A percentile compares a stretch with the other conserved stretches of the same genome.
These are phyloP conservation scores for Leucoagaricus sp. DNA, from an alignment of 1,284 basidiomycete genomes.

Conservation along the genomic window DNA sequence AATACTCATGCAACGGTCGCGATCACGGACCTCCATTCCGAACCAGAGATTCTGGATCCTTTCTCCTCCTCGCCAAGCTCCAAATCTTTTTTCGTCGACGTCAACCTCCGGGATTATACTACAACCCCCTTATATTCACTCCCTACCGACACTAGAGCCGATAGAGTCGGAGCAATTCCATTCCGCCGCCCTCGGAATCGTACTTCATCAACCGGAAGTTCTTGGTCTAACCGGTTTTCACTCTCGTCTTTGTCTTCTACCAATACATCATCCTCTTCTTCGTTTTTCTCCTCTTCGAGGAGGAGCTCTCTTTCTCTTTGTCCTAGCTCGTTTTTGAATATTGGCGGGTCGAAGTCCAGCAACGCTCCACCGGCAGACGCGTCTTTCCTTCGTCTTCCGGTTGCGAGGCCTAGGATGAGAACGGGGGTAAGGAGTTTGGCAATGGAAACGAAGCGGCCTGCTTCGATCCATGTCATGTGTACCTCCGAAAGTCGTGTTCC, in stretches of 20 bases:
- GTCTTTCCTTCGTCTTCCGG: conserved; percentile 11
- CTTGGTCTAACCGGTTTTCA: conserved; percentile 23
- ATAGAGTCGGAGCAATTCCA: conserved; percentile 33
- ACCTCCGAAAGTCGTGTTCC: background rate
- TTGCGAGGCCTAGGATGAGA: background rate
- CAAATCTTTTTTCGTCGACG: conserved; percentile 43
- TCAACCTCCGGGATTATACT: conserved; percentile 39
- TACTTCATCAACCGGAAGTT: conserved; percentile 27
- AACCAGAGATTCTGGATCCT: conserved; percentile 29
- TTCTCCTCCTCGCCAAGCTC: conserved; percentile 41
- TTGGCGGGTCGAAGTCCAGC: background rate
- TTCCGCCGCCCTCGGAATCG: conserved; percentile 22
- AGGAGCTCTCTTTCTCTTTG: background rate
- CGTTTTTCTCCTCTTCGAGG: conserved; percentile 31
- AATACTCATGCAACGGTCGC: no score
- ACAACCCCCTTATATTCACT: no score
- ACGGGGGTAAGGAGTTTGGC: background rate
- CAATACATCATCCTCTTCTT: no score
- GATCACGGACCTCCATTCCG: background rate
- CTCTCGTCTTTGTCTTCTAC: conserved; percentile 34
- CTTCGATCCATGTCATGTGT: background rate
- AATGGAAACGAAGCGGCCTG: background rate
- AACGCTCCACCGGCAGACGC: background rate
- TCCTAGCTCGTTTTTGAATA: conserved; percentile 1
- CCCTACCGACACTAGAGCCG: conserved; percentile 37